phyloP scores from a whole-genome alignment of 108 stramenopile genomes.

The Nannochloropsis granulata region DNA sequence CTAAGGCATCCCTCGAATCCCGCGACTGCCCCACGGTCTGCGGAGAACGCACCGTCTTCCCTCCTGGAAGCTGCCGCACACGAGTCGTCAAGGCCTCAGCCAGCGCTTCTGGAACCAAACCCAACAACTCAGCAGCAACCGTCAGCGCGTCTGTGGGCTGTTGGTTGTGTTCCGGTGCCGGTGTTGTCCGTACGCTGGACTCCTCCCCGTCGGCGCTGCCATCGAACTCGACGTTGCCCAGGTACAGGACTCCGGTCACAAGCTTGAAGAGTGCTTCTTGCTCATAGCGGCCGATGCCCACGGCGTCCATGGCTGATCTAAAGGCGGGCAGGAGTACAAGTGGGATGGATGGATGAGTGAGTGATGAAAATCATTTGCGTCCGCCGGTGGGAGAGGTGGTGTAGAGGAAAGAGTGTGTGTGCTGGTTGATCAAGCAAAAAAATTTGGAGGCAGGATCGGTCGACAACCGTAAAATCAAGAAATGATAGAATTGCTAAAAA shows the following conservation, averaged over 20 bases:
- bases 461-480: too few species aligned
- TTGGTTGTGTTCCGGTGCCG: neutral
- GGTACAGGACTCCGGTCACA: slow-evolving; percentile 60
- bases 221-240: slow-evolving; percentile 74
- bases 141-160: slow-evolving; percentile 29
- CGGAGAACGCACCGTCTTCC: slow-evolving; percentile 58
- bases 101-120: slow-evolving; percentile 36
- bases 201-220: slow-evolving; percentile 46
- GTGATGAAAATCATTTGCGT: too few species aligned
- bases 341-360: neutral
- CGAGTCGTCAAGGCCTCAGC: slow-evolving; percentile 49
- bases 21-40: slow-evolving; percentile 47
- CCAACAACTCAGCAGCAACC: slow-evolving; percentile 54
- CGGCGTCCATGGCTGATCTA: slow-evolving; percentile 37
- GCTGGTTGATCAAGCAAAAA: too few species aligned
- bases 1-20: slow-evolving; percentile 81
- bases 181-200: slow-evolving; percentile 32
- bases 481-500: too few species aligned
- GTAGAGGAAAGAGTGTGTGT: too few species aligned
- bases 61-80: slow-evolving; percentile 46
- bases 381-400: too few species aligned
- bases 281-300: slow-evolving; percentile 53
- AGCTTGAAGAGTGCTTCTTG: slow-evolving; percentile 50
- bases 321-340: neutral
- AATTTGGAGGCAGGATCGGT: too few species aligned